Evolutionary conservation across 2,329 filamentous ascomycete genomes (phyloP).

Genomic region (Microdochium paspali): DNA sequence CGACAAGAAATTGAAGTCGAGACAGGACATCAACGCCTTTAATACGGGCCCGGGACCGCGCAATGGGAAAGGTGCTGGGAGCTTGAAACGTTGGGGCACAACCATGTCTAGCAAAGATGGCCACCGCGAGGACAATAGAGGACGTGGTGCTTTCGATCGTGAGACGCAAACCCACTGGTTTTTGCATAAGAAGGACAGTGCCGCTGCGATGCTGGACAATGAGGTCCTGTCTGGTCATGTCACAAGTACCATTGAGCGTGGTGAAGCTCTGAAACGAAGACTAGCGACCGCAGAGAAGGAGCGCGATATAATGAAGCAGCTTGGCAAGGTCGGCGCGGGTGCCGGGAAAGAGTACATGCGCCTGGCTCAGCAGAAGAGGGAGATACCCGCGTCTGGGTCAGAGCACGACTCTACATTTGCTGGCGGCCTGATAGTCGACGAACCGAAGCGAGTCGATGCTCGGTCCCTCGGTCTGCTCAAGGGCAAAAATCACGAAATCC

Average conservation of each 20-base stretch:
- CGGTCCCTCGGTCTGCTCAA: slow-evolving; percentile 31
- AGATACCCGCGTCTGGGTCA: not conserved
- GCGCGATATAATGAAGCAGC: slow-evolving; percentile 58
- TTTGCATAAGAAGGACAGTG: slow-evolving; percentile 37
- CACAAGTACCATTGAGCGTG: slow-evolving; percentile 49
- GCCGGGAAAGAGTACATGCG: slow-evolving; percentile 65
- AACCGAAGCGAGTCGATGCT: slow-evolving; percentile 29
- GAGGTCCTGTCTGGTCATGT: slow-evolving; percentile 37
- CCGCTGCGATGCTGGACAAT: slow-evolving; percentile 57
- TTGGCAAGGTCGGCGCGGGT: slow-evolving; percentile 54
- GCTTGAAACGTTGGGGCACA: not conserved
- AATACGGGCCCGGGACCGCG: slow-evolving; percentile 36
- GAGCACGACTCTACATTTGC: slow-evolving; percentile 1
- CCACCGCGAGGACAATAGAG: slow-evolving; percentile 17
- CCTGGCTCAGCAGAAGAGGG: slow-evolving; percentile 12
- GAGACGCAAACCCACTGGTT: slow-evolving; percentile 49
- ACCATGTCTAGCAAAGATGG: slow-evolving; percentile 8
- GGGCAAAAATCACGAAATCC: slow-evolving; percentile 33
- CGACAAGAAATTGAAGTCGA: slow-evolving; percentile 43
- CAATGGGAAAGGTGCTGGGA: not conserved
- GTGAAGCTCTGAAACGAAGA: slow-evolving; percentile 56
- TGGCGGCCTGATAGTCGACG: slow-evolving; percentile 10
- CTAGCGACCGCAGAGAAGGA: slow-evolving; percentile 63
- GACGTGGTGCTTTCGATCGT: slow-evolving; percentile 42
- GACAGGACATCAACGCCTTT: slow-evolving; percentile 22